Evolutionary conservation across 495 filamentous ascomycete genomes (phyloP), one percentile per base, ranked within the genome.

Genomic region (Penicillium coprophilum): DNA sequence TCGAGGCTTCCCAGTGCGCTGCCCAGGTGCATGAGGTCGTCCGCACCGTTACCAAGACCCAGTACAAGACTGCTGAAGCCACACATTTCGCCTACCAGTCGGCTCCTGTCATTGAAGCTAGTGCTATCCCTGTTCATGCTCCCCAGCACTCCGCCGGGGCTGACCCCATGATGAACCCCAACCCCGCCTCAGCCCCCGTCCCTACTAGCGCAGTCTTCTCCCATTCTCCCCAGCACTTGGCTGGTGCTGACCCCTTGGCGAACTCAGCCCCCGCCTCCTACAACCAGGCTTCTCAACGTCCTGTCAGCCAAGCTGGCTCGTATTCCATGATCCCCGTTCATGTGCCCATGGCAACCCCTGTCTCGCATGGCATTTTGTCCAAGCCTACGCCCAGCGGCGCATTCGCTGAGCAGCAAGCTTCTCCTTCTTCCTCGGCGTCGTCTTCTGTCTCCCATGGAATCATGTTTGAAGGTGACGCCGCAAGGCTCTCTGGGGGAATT

Each of bases 281-380:
- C 50, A 53, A 46, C 44, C 59, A 58, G 39, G n/a, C 40, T 7
- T 52, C 56, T n/a, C 51, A 63, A 55, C 41, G 28, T 28, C 55
- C 59, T 13, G 20, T 43, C 13, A 59, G 59, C 59, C 46, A 53
- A 10, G 31, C 30, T 12, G 50, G 47, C 8, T 30, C 19, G 23
- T 73, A 64, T 57, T 60, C 62, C 41, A 56, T 57, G 67, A 68
- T 76, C 51, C 64, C 71, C 3, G 68, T 76, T 6, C 58, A 65
- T n/a, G 67, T 76, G 0, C 70, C 73, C n/a, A 45, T 49, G 40
- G 56, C 58, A 3, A 60, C 56, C 21, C 59, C 62, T 11, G 41
- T 41, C 31, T 56, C 64, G 0, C 61, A 56, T 24, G 48, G 44
- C 46, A 31, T 32, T 6, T 39, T 30, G 28, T 30, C 57, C 20